Conservation (phyloP, 2,329 filamentous ascomycete genomes). For the Cladosporium phlei region DNA sequence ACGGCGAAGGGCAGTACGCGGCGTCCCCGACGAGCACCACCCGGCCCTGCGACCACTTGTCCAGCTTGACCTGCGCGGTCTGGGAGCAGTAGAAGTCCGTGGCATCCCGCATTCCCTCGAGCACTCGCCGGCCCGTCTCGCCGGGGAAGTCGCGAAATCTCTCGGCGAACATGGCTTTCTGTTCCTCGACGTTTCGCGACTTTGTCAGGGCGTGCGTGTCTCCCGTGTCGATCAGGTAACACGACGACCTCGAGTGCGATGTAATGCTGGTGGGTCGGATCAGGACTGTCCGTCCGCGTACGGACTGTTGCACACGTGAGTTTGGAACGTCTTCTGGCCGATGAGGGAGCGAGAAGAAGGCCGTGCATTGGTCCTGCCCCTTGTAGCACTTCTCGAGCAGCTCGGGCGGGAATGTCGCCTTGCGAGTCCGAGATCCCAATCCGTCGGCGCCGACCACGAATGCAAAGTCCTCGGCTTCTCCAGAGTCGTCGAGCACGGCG, state of each 20-base stretch:
- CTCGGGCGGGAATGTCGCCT: slow-evolving; percentile 23
- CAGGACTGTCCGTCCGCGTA: slow-evolving; percentile 17
- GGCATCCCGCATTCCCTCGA: slow-evolving; percentile 24
- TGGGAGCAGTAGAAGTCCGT: slow-evolving; percentile 31
- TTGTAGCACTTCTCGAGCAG: slow-evolving; percentile 18
- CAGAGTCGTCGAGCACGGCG: slow-evolving; percentile 14
- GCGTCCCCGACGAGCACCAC: slow-evolving; percentile 37
- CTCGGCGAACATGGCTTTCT: slow-evolving; percentile 26
- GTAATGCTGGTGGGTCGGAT: slow-evolving; percentile 16
- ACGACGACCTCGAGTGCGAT: background rate
- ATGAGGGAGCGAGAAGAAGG: slow-evolving; percentile 27
- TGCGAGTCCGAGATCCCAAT: slow-evolving; percentile 25
- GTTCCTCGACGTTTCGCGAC: slow-evolving; percentile 14
- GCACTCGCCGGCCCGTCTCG: slow-evolving; percentile 25
- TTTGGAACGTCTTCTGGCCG: slow-evolving; percentile 15
- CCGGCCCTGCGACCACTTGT: slow-evolving; percentile 27
- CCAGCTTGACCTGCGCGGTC: slow-evolving; percentile 28
- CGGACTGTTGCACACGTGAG: slow-evolving; percentile 18
- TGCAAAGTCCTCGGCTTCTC: slow-evolving; percentile 17
- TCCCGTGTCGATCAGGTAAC: slow-evolving; percentile 1
- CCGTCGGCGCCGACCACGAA: slow-evolving; percentile 32
- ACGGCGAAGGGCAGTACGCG: slow-evolving; percentile 34
- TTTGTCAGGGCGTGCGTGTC: background rate
- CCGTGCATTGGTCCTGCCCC: slow-evolving; percentile 18
- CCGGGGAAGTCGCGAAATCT: slow-evolving; percentile 22